Base-by-base conservation (phyloP, 2,329 filamentous ascomycete species). In the Ophiostoma montium region DNA sequence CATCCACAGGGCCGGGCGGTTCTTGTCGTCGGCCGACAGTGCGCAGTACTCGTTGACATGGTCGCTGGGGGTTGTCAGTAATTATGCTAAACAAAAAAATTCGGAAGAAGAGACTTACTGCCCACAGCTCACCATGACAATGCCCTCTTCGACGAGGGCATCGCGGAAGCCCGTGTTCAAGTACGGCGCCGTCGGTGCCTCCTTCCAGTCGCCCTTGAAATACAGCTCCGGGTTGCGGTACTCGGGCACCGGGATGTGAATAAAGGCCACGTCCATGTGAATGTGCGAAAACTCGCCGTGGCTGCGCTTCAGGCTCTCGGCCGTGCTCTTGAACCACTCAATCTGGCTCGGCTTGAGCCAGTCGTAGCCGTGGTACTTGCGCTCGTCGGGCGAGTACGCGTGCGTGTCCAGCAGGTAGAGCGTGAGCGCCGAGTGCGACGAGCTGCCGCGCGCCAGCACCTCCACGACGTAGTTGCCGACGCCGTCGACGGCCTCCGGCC, bases 41-140 rank as follows among this genome's bases (percentile, higher is more conserved):
- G 85, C 81, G 64, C 92, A 98, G 64, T 95, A 96, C 61, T 98
- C 92, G 62, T 98, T 98, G 56, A 84, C 90, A 61, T 98, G 92
- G 61, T 98, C 92, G 62, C 13, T 32, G n/a, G n/a, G n/a, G n/a
- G n/a, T 32, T 13, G 13, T 32, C 13, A 32, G 31, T 13, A 32
- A 8, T 9, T 32, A 32, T 13, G n/a, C n/a, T n/a, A n/a, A n/a
- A 32, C 31, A 3, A n/a, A 32, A 8, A 32, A 13, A 32, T 32
- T 32, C 31, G 31, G 31, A 32, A 13, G 9, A 13, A 9, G 31
- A 32, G 13, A 32, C 31, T 32, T 32, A 32, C 31, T 96, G 90
- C 62, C 90, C 90, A 60, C 86, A 94, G 58, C 86, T 90, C 54
- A 94, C 86, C 68, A 92, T 82, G 50, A 88, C 74, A 32, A 98